Conservation (phyloP, 2,329 filamentous ascomycete genomes). For the Fusarium neocosmosporiellum region DNA sequence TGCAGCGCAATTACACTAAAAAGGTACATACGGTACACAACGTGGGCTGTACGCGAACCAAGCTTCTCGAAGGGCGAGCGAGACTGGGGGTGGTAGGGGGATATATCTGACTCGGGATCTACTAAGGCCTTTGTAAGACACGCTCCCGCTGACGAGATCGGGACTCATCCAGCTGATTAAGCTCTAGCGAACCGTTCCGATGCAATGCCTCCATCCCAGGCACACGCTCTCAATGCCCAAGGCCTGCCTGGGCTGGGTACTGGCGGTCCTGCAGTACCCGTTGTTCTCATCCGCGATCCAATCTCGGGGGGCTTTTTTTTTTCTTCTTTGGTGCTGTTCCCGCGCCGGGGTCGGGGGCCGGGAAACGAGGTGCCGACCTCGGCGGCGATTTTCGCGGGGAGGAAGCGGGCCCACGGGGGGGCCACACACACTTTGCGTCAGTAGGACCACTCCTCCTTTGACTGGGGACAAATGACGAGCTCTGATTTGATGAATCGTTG, state of each 20-base stretch:
- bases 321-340: not conserved
- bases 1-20: conserved; percentile 14
- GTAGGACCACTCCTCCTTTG: conserved; percentile 21
- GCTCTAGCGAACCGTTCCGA: not conserved
- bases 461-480: not conserved
- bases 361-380: conserved; percentile 39
- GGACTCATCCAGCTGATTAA: not conserved
- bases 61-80: not conserved
- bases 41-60: not conserved
- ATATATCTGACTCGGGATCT: conserved; percentile 15
- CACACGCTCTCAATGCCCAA: not conserved
- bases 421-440: conserved; percentile 20
- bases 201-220: not conserved
- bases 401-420: conserved; percentile 11
- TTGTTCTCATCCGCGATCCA: not conserved
- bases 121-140: conserved; percentile 10
- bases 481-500: conserved; percentile 21
- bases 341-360: conserved; percentile 10
- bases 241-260: conserved; percentile 3
- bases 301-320: conserved; percentile 8
- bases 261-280: conserved; percentile 11
- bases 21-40: conserved; percentile 1
- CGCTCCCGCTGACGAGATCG: conserved; percentile 7
- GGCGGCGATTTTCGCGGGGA: conserved; percentile 35
- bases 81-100: not conserved